Conservation (phyloP, 1,284 basidiomycete species). For the Lentinula novae-zelandiae region DNA sequence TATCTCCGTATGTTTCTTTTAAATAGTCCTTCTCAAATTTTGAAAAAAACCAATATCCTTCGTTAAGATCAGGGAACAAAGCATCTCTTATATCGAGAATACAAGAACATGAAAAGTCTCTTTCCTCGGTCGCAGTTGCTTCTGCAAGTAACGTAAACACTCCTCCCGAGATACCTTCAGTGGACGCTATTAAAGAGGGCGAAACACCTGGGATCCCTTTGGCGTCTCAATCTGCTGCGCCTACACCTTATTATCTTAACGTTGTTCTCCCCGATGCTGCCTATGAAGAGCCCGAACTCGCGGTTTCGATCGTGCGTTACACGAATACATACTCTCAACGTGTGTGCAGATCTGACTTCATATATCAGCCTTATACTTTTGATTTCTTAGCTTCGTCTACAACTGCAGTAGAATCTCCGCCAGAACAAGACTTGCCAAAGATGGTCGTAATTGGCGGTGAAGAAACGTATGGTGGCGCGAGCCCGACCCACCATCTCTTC, state of each 20-base stretch:
- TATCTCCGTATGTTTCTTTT: slow-evolving; percentile 50
- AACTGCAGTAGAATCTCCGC: slow-evolving; percentile 23
- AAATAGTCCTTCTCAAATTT: slow-evolving; percentile 8
- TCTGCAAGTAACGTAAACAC: slow-evolving; percentile 8
- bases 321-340: not conserved
- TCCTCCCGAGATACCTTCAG: slow-evolving; percentile 8
- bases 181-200: slow-evolving; percentile 22
- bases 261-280: slow-evolving; percentile 57
- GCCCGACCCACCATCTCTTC: slow-evolving; percentile 61
- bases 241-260: slow-evolving; percentile 30
- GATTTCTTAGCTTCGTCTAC: slow-evolving; percentile 68
- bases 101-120: slow-evolving; percentile 42
- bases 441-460: slow-evolving; percentile 70
- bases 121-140: slow-evolving; percentile 29
- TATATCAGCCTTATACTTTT: slow-evolving; percentile 62
- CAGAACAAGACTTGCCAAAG: slow-evolving; percentile 48
- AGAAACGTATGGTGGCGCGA: slow-evolving; percentile 59
- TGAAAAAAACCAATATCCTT: not conserved
- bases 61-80: slow-evolving; percentile 57
- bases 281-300: slow-evolving; percentile 35
- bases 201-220: slow-evolving; percentile 36
- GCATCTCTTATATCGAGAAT: slow-evolving; percentile 52
- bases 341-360: slow-evolving; percentile 8
- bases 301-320: slow-evolving; percentile 58
- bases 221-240: slow-evolving; percentile 19